Conservation (phyloP, 129 eudicot species). For the Artemisia annua region DNA sequence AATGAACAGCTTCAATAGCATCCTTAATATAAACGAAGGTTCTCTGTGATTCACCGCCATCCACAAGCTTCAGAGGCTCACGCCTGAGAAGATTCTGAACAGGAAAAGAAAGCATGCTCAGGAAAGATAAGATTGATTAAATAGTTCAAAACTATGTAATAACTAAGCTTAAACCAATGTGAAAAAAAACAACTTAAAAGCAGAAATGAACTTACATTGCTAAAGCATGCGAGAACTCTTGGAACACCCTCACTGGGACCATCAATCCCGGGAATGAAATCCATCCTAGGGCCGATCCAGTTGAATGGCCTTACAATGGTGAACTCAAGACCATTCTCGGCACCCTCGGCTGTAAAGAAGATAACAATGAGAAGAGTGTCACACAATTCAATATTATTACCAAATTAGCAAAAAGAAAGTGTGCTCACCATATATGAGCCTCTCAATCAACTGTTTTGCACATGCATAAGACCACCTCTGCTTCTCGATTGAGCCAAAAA, state of each 20-base stretch:
- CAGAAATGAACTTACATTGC: slow-evolving; percentile 51
- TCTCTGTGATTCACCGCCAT: slow-evolving; percentile 95
- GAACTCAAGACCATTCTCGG: slow-evolving; percentile 93
- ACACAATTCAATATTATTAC: neutral
- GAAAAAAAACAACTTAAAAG: too few relatives aligned
- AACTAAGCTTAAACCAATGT: neutral
- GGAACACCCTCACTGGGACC: slow-evolving; percentile 99
- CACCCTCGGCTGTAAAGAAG: slow-evolving; percentile 78
- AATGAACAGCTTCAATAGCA: slow-evolving; percentile 94
- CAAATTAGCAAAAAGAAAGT: slow-evolving; percentile 1
- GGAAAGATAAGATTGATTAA: neutral
- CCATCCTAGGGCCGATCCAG: slow-evolving; percentile 99
- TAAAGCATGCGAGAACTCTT: slow-evolving; percentile 95
- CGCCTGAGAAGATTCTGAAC: slow-evolving; percentile 81
- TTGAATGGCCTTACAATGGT: slow-evolving; percentile 97
- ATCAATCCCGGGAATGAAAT: slow-evolving; percentile 97
- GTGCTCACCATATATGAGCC: slow-evolving; percentile 79
- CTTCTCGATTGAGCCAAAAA: slow-evolving; percentile 92
- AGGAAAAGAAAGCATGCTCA: neutral
- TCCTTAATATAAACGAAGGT: slow-evolving; percentile 94
- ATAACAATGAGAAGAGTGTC: slow-evolving; percentile 6
- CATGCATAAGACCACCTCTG: slow-evolving; percentile 99
- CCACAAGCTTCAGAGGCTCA: slow-evolving; percentile 96
- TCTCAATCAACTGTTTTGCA: slow-evolving; percentile 93
- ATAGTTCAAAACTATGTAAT: neutral